Evolutionary conservation across 306 rosid genomes (phyloP).

Genomic region (Dicorynia guianensis): DNA sequence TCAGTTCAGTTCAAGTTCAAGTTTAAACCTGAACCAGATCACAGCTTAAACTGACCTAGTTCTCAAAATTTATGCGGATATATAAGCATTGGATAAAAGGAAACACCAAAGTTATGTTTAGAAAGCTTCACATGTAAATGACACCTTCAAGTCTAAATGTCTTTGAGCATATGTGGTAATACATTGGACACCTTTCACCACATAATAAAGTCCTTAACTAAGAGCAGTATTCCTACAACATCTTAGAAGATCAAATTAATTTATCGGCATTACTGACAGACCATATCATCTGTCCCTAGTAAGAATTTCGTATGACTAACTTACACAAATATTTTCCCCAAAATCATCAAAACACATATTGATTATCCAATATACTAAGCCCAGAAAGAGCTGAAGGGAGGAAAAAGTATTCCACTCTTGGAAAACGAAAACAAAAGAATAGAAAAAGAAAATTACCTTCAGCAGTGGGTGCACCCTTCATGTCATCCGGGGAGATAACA

Average conservation of each 20-base stretch:
- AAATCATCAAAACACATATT: constrained; percentile 1
- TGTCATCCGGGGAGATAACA: constrained; percentile 59
- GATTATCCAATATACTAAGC: background rate
- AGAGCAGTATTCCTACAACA: background rate
- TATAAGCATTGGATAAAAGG: background rate
- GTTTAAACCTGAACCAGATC: constrained; percentile 26
- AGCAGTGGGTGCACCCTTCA: constrained; percentile 61
- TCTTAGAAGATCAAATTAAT: constrained; percentile 12
- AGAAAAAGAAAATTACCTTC: constrained; percentile 51
- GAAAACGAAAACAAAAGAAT: background rate
- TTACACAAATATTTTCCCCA: background rate
- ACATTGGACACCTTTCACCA: background rate
- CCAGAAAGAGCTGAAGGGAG: background rate
- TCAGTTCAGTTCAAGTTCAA: background rate
- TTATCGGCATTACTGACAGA: background rate
- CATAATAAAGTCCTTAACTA: background rate
- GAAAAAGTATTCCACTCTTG: background rate
- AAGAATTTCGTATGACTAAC: background rate
- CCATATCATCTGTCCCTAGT: constrained; percentile 5
- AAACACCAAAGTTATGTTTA: background rate
- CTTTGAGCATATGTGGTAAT: background rate
- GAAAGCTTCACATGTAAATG: no score
- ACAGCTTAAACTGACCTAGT: background rate
- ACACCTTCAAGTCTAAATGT: background rate
- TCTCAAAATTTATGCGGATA: background rate